These are phyloP conservation scores for Petunia axillaris DNA, from an alignment of 257 asterid species.

Conservation along the genomic window DNA sequence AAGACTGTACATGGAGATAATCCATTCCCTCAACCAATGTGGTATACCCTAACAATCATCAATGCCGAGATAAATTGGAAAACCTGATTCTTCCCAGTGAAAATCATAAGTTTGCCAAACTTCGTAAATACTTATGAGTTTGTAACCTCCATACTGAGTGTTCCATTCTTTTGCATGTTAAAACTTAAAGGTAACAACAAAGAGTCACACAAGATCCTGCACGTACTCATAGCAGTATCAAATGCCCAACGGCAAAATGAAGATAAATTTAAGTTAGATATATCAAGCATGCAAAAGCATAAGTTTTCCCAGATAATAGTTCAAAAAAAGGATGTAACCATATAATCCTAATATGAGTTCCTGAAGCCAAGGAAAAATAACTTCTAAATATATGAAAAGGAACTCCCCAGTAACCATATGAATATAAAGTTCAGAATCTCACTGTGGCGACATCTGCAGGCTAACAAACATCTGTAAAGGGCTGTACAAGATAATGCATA, in stretches of 20 bases:
- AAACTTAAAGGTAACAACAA: neutral
- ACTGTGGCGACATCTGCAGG: neutral
- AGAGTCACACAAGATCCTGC: neutral
- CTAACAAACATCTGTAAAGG: constrained; percentile 8
- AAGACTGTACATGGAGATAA: no score
- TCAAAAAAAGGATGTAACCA: neutral
- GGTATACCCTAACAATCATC: no score
- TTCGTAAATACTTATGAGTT: neutral
- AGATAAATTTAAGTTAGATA: neutral
- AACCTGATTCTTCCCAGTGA: neutral
- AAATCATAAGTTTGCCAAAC: neutral
- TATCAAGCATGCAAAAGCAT: neutral
- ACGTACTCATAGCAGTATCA: neutral
- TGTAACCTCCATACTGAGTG: neutral
- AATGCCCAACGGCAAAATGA: neutral
- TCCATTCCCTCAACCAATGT: no score
- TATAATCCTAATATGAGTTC: neutral
- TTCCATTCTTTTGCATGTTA: neutral
- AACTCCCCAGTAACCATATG: neutral
- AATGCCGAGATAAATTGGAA: neutral
- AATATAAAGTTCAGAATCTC: neutral
- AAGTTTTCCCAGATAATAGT: neutral
- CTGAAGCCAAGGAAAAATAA: neutral
- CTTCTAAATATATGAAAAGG: neutral
- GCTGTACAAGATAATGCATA: neutral